Evolutionary conservation across 1,284 basidiomycete species (phyloP).

Genomic region (Fomitiporia mediterranea): DNA sequence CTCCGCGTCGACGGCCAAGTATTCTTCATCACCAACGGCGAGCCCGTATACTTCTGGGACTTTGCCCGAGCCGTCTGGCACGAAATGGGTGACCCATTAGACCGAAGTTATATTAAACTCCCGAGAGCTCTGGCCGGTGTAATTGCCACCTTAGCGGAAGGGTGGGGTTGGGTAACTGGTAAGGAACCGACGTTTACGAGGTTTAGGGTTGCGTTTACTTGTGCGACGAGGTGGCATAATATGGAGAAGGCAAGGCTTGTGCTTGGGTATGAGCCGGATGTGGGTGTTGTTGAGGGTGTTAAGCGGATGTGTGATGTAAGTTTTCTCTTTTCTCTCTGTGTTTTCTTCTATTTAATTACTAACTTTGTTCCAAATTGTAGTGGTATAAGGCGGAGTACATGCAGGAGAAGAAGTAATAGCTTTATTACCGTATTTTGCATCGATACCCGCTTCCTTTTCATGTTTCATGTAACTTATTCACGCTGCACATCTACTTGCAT

Average conservation of each 20-base stretch:
- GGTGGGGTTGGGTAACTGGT: slow-evolving; percentile 71
- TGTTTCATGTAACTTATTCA: background rate
- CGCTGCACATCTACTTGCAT: background rate
- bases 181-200: slow-evolving; percentile 88
- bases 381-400: slow-evolving; percentile 41
- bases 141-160: slow-evolving; percentile 71
- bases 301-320: slow-evolving; percentile 70
- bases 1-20: slow-evolving; percentile 87
- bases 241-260: slow-evolving; percentile 92
- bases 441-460: background rate
- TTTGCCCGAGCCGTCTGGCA: slow-evolving; percentile 85
- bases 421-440: background rate
- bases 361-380: slow-evolving; percentile 26
- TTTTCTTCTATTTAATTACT: slow-evolving; percentile 1
- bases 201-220: slow-evolving; percentile 78
- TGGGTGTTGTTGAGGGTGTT: slow-evolving; percentile 88
- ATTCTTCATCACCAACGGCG: slow-evolving; percentile 98
- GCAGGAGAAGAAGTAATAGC: slow-evolving; percentile 17
- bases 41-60: slow-evolving; percentile 97
- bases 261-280: slow-evolving; percentile 89
- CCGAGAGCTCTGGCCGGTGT: slow-evolving; percentile 64
- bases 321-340: slow-evolving; percentile 18
- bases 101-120: slow-evolving; percentile 47
- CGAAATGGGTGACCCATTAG: slow-evolving; percentile 57
- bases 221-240: slow-evolving; percentile 82